Percentiles rank a stretch among this genome's conserved stretches.
phyloP scores from a whole-genome alignment of 495 filamentous ascomycete species.

The Penicillium cataractarum region DNA sequence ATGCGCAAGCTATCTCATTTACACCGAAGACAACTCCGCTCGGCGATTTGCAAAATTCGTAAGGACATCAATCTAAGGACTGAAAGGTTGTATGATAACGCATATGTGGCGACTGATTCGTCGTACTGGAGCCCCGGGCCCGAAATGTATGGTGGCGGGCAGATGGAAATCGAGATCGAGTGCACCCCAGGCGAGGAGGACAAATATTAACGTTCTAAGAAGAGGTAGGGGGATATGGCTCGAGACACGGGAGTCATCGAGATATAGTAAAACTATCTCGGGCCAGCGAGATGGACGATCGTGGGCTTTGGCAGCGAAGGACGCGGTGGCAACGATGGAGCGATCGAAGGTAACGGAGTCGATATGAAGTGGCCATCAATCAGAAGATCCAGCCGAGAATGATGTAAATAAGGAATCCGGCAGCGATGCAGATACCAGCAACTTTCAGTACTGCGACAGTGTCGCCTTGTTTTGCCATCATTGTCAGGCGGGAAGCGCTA shows the following conservation, averaged over 20 bases:
- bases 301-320: not conserved
- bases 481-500: constrained; percentile 81
- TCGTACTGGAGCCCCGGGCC: not conserved
- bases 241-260: not conserved
- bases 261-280: constrained; percentile 17
- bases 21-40: not conserved
- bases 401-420: constrained; percentile 75
- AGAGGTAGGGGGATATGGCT: not conserved
- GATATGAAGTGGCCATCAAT: constrained; percentile 4
- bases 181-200: not conserved
- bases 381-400: constrained; percentile 68
- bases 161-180: not conserved
- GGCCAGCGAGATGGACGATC: constrained; percentile 26
- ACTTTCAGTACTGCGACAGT: constrained; percentile 89
- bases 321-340: not conserved
- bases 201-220: not conserved
- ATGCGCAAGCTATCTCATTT: not conserved
- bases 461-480: constrained; percentile 89
- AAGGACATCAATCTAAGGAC: constrained; percentile 14
- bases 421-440: constrained; percentile 78
- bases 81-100: not conserved
- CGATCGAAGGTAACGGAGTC: not conserved
- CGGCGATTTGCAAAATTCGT: constrained; percentile 12
- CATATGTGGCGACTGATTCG: not conserved
- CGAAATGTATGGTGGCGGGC: not conserved